These are phyloP conservation scores for Penicillium sp. DNA, from an alignment of 2,329 filamentous ascomycete species.

Conservation along the genomic window DNA sequence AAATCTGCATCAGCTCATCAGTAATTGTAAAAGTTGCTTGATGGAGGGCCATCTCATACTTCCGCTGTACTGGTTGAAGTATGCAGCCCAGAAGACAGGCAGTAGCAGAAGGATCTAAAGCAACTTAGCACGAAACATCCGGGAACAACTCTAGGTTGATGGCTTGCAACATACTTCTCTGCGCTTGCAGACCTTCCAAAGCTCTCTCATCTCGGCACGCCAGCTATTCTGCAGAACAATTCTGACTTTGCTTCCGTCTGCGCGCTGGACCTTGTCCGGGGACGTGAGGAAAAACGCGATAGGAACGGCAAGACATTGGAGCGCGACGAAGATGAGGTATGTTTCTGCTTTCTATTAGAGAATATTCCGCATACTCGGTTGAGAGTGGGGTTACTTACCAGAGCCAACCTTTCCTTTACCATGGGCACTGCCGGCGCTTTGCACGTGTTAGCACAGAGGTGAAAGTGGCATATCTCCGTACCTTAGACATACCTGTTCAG, in stretches of 20 bases:
- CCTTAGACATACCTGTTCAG: conserved; percentile 38
- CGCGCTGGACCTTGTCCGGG: conserved; percentile 44
- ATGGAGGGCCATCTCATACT: conserved; percentile 14
- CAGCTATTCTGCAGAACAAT: conserved; percentile 39
- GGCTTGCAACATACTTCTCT: conserved; percentile 18
- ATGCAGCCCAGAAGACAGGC: conserved; percentile 46
- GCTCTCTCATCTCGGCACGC: conserved; percentile 39
- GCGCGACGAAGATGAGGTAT: conserved; percentile 44
- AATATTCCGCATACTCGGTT: neutral
- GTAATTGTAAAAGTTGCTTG: neutral
- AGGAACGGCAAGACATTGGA: conserved; percentile 38
- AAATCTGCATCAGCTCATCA: conserved; percentile 39
- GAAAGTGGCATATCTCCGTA: too few relatives aligned
- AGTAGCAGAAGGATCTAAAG: conserved; percentile 40
- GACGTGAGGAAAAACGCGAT: conserved; percentile 41
- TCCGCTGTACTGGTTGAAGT: conserved; percentile 47
- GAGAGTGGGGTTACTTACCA: conserved; percentile 11
- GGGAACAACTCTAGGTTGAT: neutral
- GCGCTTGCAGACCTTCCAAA: conserved; percentile 29
- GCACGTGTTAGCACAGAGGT: neutral
- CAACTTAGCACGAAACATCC: conserved; percentile 13
- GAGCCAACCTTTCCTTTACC: conserved; percentile 26
- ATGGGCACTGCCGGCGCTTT: conserved; percentile 16
- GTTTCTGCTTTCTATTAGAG: conserved; percentile 25
- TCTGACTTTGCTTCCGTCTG: conserved; percentile 41